Evolutionary conservation across 2,329 filamentous ascomycete genomes (phyloP).

Genomic region (Zalaria sp.): DNA sequence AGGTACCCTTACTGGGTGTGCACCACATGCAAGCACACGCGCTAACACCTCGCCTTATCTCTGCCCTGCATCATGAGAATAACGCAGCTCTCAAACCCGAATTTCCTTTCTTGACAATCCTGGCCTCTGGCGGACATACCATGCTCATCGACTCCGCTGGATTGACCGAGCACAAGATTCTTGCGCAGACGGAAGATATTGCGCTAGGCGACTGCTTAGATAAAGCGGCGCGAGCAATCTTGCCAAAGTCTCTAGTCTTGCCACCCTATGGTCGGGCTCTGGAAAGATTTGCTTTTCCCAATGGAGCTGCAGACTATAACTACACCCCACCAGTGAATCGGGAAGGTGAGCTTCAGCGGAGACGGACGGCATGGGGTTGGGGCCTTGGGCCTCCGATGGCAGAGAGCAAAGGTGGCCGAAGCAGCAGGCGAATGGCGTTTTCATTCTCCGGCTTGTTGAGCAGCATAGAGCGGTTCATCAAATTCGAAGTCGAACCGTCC

Average conservation of each 20-base stretch:
- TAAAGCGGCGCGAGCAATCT: conserved; percentile 64
- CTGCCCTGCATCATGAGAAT: conserved; percentile 35
- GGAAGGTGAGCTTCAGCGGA: conserved; percentile 41
- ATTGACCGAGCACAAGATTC: conserved; percentile 54
- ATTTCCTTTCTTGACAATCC: conserved; percentile 78
- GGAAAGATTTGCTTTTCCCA: conserved; percentile 64
- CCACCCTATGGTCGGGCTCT: conserved; percentile 73
- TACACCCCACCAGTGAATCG: conserved; percentile 48
- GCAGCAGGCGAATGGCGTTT: conserved; percentile 41
- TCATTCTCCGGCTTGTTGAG: conserved; percentile 63
- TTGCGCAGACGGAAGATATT: conserved; percentile 63
- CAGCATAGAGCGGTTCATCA: conserved; percentile 45
- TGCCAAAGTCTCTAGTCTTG: conserved; percentile 48
- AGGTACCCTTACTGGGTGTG: conserved; percentile 67
- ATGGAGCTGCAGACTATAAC: conserved; percentile 27
- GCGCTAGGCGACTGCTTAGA: conserved; percentile 86
- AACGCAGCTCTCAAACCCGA: conserved; percentile 25
- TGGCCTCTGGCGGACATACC: conserved; percentile 88
- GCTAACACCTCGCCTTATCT: conserved; percentile 66
- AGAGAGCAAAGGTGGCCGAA: conserved; percentile 29
- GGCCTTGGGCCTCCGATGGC: conserved; percentile 52
- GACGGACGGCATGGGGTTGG: conserved; percentile 47
- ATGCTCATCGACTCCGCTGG: conserved; percentile 63
- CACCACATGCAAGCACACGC: conserved; percentile 98
- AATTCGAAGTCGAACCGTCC: conserved; percentile 15